Evolutionary conservation across 768 basidiomycete species (phyloP).

Genomic region (Sarcomyxa edulis): DNA sequence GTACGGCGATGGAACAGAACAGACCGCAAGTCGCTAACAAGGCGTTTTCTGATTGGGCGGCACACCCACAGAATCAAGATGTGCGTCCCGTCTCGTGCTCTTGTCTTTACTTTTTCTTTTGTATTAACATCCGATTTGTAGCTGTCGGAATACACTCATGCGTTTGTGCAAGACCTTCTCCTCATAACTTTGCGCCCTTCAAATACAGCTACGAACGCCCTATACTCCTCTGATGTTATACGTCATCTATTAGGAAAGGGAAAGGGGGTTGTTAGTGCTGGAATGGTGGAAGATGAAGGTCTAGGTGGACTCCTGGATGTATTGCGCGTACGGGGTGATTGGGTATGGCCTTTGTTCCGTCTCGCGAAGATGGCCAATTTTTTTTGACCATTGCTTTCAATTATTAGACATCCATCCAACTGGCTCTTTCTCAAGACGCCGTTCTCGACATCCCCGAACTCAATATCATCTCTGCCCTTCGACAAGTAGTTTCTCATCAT

Average conservation of each 20-base stretch:
- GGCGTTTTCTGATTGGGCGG: constrained; percentile 59
- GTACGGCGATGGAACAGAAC: constrained; percentile 30
- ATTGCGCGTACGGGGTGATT: constrained; percentile 54
- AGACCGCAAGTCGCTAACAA: constrained; percentile 48
- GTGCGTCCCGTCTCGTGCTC: constrained; percentile 7
- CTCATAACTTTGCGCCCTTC: constrained; percentile 41
- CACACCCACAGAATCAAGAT: constrained; percentile 6
- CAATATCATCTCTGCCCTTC: constrained; percentile 53
- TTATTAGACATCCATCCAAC: constrained; percentile 38
- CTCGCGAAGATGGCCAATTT: neutral
- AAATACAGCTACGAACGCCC: constrained; percentile 24
- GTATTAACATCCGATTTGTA: constrained; percentile 11
- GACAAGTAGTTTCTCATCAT: constrained; percentile 34
- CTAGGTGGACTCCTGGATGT: constrained; percentile 53
- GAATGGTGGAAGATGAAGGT: constrained; percentile 61
- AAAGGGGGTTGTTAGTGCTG: constrained; percentile 46
- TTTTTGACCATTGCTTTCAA: neutral
- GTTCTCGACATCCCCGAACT: constrained; percentile 64
- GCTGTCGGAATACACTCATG: constrained; percentile 24
- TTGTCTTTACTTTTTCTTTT: constrained; percentile 1
- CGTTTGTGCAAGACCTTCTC: constrained; percentile 58
- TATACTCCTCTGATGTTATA: constrained; percentile 54
- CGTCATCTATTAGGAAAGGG: constrained; percentile 51
- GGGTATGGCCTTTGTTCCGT: constrained; percentile 39
- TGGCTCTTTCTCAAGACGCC: constrained; percentile 44